Base-by-base conservation (phyloP, 2,329 filamentous ascomycete genomes). In the Periconia sp. region DNA sequence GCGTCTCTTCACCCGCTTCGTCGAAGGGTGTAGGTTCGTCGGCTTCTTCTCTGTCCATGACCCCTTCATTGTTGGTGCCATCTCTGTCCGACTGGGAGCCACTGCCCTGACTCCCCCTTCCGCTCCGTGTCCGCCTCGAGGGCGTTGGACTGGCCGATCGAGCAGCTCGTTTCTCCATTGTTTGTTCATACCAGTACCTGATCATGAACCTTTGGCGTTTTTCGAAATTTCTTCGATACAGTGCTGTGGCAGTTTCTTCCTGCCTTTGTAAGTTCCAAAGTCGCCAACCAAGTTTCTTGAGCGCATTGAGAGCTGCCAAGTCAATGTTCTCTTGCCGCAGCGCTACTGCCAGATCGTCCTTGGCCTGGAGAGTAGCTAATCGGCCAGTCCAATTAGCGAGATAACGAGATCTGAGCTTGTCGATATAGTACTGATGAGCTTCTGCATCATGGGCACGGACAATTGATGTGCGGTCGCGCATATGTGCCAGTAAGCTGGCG, bases 241-340 rank as follows among this genome's bases (percentile, higher is more conserved):
- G 71, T 7, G 82, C 80, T 35, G 80, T 73, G 0, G 82, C 82
- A 41, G 77, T 83, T 52, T 84, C 78, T 10, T 75, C 68, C 20
- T 77, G 77, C 48, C 79, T 78, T 20, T 76, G 74, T 5, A 82
- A 71, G 41, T 83, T 82, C 70, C 86, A 86, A 2, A 82, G 72
- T 8, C 78, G 78, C 70, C 85, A 81, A 49, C 81, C 83, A n/a
- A 86, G 70, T 61, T 79, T 82, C 63, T 81, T 82, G 52, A 86
- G 71, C 20, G 75, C 76, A 14, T 71, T 72, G 11, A 75, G 74
- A 14, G 82, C 79, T 3, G 77, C 69, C 20, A 76, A 70, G 13
- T 81, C 76, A 5, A 79, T 70, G 41, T 77, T 78, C 53, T 81
- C 74, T 23, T 78, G 76, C 47, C 76, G 66, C 35, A 83, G 73